Evolutionary conservation across 495 filamentous ascomycete species (phyloP), one percentile per base, ranked within the genome.

Genomic region (Aspergillus indologenus): DNA sequence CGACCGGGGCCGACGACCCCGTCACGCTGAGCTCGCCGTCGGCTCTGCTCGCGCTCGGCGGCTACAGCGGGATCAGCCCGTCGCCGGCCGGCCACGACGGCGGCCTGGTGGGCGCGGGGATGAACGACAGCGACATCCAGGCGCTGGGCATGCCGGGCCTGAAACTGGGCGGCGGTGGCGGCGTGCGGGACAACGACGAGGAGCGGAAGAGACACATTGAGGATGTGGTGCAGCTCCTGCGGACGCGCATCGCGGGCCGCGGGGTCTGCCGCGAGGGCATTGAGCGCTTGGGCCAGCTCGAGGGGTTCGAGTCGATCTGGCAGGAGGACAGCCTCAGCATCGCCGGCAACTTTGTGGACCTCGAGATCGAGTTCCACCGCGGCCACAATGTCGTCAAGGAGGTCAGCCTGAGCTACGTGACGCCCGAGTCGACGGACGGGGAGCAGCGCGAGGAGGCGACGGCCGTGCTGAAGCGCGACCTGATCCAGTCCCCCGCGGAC

Each of bases 201-300:
- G 84, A 86, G 55, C 77, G 86, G 56, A 72, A 63, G 65, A 72
- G 80, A 56, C 81, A 81, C 54, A 81, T 84, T 1, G 69, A 74
- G 9, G 72, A 75, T 11, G 76, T 82, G 6, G 74, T 78, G 6
- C 72, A 73, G 44, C 59, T 73, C 40, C 56, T 83, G 9, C 68
- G 69, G 18, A 65, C 71, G 14, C 78, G 78, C 12, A 78, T 80
- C 2, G 66, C 76, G 6, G 77, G 77, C 2, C 64, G 79, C 50
- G 76, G 75, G 19, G 89, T 98, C 31, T 89, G 90, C 52, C 85
- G 92, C 53, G 87, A 91, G 45, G 90, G 90, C 0, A 78, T 98
- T 44, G 90, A 93, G 71, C 80, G 90, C 45, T 64, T 96, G 34
- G 88, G 85, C 6, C 80, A 83, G 62, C 78, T 88, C 21, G 81